Evolutionary conservation across 2,329 filamentous ascomycete species (phyloP).

Genomic region (Trichoderma breve): DNA sequence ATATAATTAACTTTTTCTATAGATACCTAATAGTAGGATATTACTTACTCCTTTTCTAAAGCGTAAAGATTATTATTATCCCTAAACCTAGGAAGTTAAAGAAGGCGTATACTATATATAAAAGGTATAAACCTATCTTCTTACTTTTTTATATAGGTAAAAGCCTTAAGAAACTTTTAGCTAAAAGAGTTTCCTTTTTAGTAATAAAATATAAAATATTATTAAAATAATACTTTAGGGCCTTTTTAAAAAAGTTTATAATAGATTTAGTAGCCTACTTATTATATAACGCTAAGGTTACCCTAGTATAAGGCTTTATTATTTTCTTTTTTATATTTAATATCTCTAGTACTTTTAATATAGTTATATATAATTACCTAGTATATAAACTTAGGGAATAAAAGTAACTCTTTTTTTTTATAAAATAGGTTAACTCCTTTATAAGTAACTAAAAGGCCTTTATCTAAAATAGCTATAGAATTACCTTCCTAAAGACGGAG

Average conservation of each 20-base stretch:
- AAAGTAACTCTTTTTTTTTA: background rate
- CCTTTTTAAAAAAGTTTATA: background rate
- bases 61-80: background rate
- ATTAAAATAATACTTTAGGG: background rate
- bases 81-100: background rate
- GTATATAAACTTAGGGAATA: background rate
- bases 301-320: background rate
- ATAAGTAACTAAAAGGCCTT: too few species aligned
- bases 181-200: background rate
- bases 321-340: background rate
- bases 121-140: background rate
- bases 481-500: too few species aligned
- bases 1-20: too few species aligned
- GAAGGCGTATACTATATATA: background rate
- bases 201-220: background rate
- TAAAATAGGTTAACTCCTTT: too few species aligned
- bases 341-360: background rate
- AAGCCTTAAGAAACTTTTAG: background rate
- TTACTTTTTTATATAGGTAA: background rate
- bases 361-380: background rate
- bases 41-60: too few species aligned
- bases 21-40: too few species aligned
- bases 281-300: background rate
- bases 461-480: too few species aligned
- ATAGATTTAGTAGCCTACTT: background rate